Evolutionary conservation across 257 asterid genomes (phyloP), one percentile per base, ranked within the genome.

Genomic region (Nicotiana undulata): DNA sequence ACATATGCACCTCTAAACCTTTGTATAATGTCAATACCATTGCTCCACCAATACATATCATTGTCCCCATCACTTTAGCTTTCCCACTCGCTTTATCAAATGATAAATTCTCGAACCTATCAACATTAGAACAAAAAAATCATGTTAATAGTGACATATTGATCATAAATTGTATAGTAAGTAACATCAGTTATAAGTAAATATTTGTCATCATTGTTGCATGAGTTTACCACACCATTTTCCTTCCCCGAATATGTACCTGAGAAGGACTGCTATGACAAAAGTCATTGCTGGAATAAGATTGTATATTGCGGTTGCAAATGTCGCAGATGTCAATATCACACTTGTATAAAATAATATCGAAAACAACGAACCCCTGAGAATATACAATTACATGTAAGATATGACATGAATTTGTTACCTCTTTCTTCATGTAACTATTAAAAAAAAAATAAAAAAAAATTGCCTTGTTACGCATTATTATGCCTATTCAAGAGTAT

Each of bases 1-100:
- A 77, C 26, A 82, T 44, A 13, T 82, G 82, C 18, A 82, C 65
- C 46, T 82, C 82, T 28, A 52, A 15, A n/a, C 85, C 85, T 77
- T 37, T 61, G 59, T 82, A 82, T 9, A 82, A 12, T 44, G 85
- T 82, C 37, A 82, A 81, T 34, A 82, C 8, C 85, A 82, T 82
- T 29, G 85, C 85, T 63, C 85, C 85, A 24, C 85, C 68, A 63
- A 82, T 66, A 77, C 85, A 82, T 64, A 82, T 75, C n/a, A 82
- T 17, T 18, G 85, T 82, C 1, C 85, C 85, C 44, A 65, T 18
- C 65, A 59, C 82, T 28, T 82, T 82, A 5, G 85, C 85, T 79
- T 82, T 82, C 3, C 85, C 85, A 66, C 85, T 82, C 28, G 24
- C 29, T 66, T 79, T 77, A 2, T 77, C 22, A 11, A 82, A 40